Percentiles rank a stretch among this genome's conserved stretches.
Conservation (phyloP, 495 filamentous ascomycete species). For the Aspergillus diversus region DNA sequence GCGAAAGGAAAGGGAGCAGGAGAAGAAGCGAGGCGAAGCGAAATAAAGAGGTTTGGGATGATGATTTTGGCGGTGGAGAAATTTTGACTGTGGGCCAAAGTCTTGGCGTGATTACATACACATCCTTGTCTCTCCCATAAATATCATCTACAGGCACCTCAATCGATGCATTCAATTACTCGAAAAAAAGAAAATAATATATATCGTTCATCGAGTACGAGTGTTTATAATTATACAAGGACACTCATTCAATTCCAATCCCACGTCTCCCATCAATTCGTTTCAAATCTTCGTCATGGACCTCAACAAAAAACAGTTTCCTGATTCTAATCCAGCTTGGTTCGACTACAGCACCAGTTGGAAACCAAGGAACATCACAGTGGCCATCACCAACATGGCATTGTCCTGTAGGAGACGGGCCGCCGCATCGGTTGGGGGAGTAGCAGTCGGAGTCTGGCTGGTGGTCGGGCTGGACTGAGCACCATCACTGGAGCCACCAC, state of each 20-base stretch:
- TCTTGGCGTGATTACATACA: conserved; percentile 39
- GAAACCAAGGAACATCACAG: conserved; percentile 50
- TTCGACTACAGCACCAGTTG: conserved; percentile 40
- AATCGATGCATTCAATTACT: no score
- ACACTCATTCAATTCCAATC: conserved; percentile 11
- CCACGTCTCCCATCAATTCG: conserved; percentile 11
- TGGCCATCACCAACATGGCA: conserved; percentile 54
- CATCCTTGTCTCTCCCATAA: not conserved
- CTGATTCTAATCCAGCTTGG: not conserved
- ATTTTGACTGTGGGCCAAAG: conserved; percentile 53
- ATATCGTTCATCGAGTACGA: no score
- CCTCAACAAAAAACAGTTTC: no score
- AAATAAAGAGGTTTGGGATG: conserved; percentile 27
- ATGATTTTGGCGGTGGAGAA: conserved; percentile 49
- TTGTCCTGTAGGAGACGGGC: conserved; percentile 47
- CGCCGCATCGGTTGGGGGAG: conserved; percentile 38
- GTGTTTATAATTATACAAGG: conserved; percentile 1
- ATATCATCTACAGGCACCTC: no score
- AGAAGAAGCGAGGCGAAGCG: conserved; percentile 19
- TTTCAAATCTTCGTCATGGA: not conserved
- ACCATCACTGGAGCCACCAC: conserved; percentile 4
- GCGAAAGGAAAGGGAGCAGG: conserved; percentile 1
- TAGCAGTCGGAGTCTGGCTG: conserved; percentile 29
- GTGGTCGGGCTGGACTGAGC: conserved; percentile 31
- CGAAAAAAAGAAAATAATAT: no score